Evolutionary conservation across 441 rosid genomes (phyloP), one percentile per base, ranked within the genome.

Genomic region (Melastoma candidum): DNA sequence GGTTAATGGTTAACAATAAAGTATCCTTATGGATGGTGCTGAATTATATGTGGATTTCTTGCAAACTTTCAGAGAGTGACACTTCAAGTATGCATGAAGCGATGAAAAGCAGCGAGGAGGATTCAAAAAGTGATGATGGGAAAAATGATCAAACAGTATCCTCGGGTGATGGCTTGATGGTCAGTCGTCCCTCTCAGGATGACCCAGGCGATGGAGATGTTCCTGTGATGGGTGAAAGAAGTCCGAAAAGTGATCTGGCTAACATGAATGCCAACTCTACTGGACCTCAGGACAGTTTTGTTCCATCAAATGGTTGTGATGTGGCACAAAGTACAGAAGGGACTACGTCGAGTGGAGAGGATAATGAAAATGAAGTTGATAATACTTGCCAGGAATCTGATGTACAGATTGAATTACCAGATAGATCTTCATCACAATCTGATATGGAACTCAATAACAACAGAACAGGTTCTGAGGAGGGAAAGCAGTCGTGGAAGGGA

Each of bases 141-240:
- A 64, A 64, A 57, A 61, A 63, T 26, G 74, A 71, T 65, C 55
- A 75, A 61, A 63, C 56, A 25, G 47, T 61, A 59, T 54, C 78
- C 43, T 46, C 46, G 2, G 68, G 59, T 66, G 59, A 68, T 61
- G 49, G 68, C 47, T 64, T 68, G 29, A 56, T 51, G 48, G 58
- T 68, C 60, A 62, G 58, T 64, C 55, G 26, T 25, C 3, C 12
- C 0, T 51, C 69, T 44, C 61, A 64, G 47, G 75, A 67, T 66
- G 70, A 60, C 44, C 66, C 73, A 60, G 60, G 39, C 22, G 76
- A 55, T 61, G 43, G 39, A 3, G 54, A 56, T 55, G 17, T 24
- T 47, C 59, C 57, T 17, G 48, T 1, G 46, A 43, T 59, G 2
- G 56, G 54, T 26, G 64, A 64, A 56, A 60, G 58, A 58, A 57